Conservation (phyloP, 768 basidiomycete species). For the Mycena chlorophos region DNA sequence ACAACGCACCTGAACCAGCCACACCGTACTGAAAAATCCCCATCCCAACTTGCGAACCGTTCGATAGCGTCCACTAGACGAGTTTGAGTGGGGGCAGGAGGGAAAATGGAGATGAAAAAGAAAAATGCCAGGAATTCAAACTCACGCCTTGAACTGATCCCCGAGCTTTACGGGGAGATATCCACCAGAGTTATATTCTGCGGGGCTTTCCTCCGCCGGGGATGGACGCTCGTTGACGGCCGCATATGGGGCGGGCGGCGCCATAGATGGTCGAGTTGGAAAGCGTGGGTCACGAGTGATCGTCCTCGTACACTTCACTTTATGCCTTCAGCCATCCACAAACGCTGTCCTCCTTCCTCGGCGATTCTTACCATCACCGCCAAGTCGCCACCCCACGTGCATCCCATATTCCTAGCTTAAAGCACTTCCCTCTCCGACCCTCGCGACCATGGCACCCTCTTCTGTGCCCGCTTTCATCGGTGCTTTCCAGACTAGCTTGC, state of each 20-base stretch:
- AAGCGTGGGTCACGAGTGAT: too few relatives aligned
- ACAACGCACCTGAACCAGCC: constrained; percentile 84
- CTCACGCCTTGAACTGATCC: constrained; percentile 84
- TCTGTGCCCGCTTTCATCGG: constrained; percentile 58
- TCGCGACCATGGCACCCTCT: constrained; percentile 10
- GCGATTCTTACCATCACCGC: too few relatives aligned
- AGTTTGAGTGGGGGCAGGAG: too few relatives aligned
- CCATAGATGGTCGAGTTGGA: too few relatives aligned
- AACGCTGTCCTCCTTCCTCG: too few relatives aligned
- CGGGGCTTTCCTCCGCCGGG: constrained; percentile 85
- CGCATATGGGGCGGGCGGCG: too few relatives aligned
- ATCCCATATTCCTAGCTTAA: not conserved
- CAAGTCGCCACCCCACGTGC: too few relatives aligned
- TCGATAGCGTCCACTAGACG: constrained; percentile 78
- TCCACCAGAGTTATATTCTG: constrained; percentile 79
- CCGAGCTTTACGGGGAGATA: constrained; percentile 80
- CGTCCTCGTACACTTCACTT: too few relatives aligned
- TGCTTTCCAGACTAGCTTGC: constrained; percentile 84
- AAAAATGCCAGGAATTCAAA: too few relatives aligned
- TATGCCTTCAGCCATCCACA: too few relatives aligned
- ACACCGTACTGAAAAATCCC: constrained; percentile 95
- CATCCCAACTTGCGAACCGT: constrained; percentile 93
- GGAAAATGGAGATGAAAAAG: too few relatives aligned
- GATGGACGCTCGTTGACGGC: too few relatives aligned
- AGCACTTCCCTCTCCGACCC: constrained; percentile 9